Conservation (phyloP, 2,329 filamentous ascomycete genomes). For the Ceratocystis diversiconidia region DNA sequence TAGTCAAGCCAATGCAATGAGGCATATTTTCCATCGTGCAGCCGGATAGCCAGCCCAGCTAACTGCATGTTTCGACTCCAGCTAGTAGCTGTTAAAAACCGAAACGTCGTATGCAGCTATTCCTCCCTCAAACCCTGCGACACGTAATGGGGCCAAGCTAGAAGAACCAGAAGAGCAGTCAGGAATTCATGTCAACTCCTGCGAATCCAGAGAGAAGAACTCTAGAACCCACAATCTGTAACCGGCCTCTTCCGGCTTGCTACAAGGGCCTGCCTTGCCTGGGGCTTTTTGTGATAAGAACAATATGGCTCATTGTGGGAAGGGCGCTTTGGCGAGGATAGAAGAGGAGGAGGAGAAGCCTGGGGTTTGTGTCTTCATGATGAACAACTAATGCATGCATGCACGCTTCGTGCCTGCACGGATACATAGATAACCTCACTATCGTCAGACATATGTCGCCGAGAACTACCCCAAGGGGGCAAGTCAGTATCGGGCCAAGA, state of each 20-base stretch:
- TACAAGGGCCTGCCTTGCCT: neutral
- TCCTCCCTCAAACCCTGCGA: neutral
- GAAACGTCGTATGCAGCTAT: neutral
- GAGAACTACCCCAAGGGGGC: neutral
- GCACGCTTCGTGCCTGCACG: neutral
- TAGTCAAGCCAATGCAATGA: neutral
- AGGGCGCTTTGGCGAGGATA: too few species aligned
- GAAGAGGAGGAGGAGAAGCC: too few species aligned
- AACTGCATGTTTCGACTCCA: neutral
- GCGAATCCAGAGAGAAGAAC: too few species aligned
- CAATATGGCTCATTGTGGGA: too few species aligned
- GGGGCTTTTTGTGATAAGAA: too few species aligned
- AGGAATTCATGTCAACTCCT: neutral
- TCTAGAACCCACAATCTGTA: neutral
- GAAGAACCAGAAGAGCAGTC: neutral
- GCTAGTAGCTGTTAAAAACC: neutral
- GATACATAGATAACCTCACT: too few species aligned
- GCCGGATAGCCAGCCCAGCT: neutral
- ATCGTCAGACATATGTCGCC: neutral
- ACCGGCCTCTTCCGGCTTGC: neutral
- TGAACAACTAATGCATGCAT: neutral
- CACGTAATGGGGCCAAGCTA: neutral
- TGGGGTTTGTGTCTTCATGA: neutral
- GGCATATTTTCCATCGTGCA: neutral
- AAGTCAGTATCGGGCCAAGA: neutral